Evolutionary conservation across 2,329 filamentous ascomycete species (phyloP).

Genomic region (Colletotrichum australisinense): DNA sequence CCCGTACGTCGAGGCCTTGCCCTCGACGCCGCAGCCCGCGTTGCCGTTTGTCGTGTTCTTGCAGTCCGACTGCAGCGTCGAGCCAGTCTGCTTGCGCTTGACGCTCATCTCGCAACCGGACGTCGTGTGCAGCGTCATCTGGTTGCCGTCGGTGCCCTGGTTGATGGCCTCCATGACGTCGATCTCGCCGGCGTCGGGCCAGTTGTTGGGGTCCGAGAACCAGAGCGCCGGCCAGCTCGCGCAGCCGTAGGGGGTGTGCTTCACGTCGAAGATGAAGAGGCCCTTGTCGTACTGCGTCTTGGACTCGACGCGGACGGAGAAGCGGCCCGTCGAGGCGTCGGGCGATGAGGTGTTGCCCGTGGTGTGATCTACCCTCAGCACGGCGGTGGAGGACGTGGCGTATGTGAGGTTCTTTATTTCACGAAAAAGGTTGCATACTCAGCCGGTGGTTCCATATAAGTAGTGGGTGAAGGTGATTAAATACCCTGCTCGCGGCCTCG

Average conservation of each 20-base stretch:
- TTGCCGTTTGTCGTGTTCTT: conserved; percentile 62
- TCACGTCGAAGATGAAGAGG: conserved; percentile 76
- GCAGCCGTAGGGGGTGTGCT: conserved; percentile 72
- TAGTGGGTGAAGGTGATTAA: conserved; percentile 28
- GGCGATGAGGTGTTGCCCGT: conserved; percentile 59
- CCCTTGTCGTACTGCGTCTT: conserved; percentile 70
- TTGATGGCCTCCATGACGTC: conserved; percentile 72
- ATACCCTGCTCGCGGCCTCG: conserved; percentile 55
- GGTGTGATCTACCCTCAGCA: conserved; percentile 71
- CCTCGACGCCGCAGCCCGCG: conserved; percentile 67
- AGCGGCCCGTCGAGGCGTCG: conserved; percentile 68
- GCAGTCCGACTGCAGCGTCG: conserved; percentile 57
- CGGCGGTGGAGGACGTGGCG: conserved; percentile 59
- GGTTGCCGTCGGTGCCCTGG: conserved; percentile 63
- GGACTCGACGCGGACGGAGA: conserved; percentile 72
- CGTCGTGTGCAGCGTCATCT: conserved; percentile 70
- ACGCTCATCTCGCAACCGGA: conserved; percentile 63
- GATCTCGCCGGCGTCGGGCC: conserved; percentile 74
- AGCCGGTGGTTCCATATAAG: conserved; percentile 19
- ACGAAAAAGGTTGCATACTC: not conserved
- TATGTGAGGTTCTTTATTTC: conserved; percentile 70
- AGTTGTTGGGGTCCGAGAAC: conserved; percentile 70
- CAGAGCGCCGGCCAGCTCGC: conserved; percentile 75
- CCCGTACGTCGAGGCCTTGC: conserved; percentile 58
- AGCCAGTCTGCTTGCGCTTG: conserved; percentile 64